Base-by-base conservation (phyloP, 2,329 filamentous ascomycete genomes). In the Fusarium nurragi region DNA sequence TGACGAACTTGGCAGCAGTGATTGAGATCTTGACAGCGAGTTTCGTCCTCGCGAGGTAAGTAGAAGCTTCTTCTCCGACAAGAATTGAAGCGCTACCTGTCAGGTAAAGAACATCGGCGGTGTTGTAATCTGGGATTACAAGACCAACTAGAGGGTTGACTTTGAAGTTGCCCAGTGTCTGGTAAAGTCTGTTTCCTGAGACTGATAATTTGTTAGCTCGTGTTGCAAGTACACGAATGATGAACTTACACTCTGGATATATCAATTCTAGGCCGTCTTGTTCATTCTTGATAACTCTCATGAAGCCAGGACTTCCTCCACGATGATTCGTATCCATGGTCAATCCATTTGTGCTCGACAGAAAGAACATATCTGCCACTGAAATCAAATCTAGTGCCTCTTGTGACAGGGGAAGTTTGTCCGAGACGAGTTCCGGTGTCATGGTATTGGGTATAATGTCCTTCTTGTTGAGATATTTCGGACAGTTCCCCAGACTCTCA, bases 301-400 rank as follows among this genome's bases (percentile, higher is more conserved):
- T 79, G 71, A 97, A 94, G 0, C 92, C 93, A 1, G 83, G 81
- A 2, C 88, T 83, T 0, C 93, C 93, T 34, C 93, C 93, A 7
- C 93, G 86, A 70, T 92, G 87, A 72, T 96, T 97, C 8, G 89
- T 91, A 74, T 96, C 92, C 92, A 96, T 96, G 52, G 87, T 87
- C 14, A 79, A 75, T 14, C 85, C 83, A 69, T 90, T 83, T 1
- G 84, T 85, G 19, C 87, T 91, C 18, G 91, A 89, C 36, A 97
- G 78, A 77, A 97, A 96, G 75, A 97, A 88, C 67, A 93, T 81
- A 73, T 96, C 93, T 4, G 90, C 85, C 62, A 83, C 83, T 2
- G 74, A 72, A 16, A 96, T 77, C 26, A 95, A 72, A 9, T 83
- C 78, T 10, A 89, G 63, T 1, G 88, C 90, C 46, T 81, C 80